phyloP scores from a whole-genome alignment of 2,329 filamentous ascomycete genomes.

The Cercospora sp. region DNA sequence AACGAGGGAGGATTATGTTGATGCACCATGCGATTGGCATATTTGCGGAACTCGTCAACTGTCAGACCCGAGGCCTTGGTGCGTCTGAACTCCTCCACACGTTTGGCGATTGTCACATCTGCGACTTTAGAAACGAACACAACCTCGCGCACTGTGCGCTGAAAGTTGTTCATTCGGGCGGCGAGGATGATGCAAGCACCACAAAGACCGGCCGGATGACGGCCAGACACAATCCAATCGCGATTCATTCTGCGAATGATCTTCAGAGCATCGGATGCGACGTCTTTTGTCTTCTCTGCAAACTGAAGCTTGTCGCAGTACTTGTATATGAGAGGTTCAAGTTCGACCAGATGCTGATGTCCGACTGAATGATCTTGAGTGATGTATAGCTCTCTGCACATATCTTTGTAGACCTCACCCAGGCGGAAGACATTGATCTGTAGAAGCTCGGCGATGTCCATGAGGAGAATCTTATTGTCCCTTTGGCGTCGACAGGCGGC shows the following conservation, averaged over 20 bases:
- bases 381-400: constrained; percentile 67
- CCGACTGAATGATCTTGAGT: constrained; percentile 47
- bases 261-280: constrained; percentile 82
- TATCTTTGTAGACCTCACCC: constrained; percentile 82
- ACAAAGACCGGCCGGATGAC: constrained; percentile 89
- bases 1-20: constrained; percentile 81
- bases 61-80: constrained; percentile 83
- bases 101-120: constrained; percentile 87
- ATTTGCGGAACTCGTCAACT: constrained; percentile 78
- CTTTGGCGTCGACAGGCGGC: constrained; percentile 78
- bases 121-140: constrained; percentile 99
- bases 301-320: constrained; percentile 94
- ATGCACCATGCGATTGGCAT: constrained; percentile 67
- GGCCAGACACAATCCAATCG: constrained; percentile 96
- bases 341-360: constrained; percentile 65
- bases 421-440: constrained; percentile 87
- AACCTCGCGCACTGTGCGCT: constrained; percentile 86
- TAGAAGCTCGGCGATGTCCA: constrained; percentile 88
- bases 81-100: constrained; percentile 85
- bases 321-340: constrained; percentile 86
- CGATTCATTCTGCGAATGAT: constrained; percentile 90
- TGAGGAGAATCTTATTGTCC: constrained; percentile 85
- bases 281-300: constrained; percentile 73
- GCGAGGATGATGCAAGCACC: constrained; percentile 93
- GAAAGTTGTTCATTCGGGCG: constrained; percentile 97